phyloP scores from a whole-genome alignment of 2,329 filamentous ascomycete genomes.

The Exophiala dermatitidis region DNA sequence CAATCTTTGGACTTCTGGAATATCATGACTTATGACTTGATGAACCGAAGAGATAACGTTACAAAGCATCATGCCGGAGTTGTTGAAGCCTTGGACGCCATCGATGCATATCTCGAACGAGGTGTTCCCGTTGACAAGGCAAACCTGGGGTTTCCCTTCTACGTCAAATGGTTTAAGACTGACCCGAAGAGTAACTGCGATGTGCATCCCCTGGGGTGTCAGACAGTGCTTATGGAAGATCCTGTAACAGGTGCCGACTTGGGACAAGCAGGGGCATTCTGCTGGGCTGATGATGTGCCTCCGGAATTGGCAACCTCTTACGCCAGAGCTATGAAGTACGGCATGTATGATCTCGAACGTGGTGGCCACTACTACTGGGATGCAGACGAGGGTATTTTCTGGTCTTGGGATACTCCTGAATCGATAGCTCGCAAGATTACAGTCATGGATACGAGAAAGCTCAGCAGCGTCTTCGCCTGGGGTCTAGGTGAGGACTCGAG shows the following conservation, averaged over 20 bases:
- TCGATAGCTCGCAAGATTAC: slow-evolving; percentile 57
- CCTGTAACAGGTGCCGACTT: slow-evolving; percentile 53
- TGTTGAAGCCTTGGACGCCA: slow-evolving; percentile 45
- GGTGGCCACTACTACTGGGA: slow-evolving; percentile 68
- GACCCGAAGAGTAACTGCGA: slow-evolving; percentile 43
- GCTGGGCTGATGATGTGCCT: slow-evolving; percentile 39
- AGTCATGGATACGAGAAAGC: slow-evolving; percentile 48
- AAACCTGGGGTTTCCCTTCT: slow-evolving; percentile 62
- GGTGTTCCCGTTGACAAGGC: slow-evolving; percentile 52
- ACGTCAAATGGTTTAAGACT: slow-evolving; percentile 60
- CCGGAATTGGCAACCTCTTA: slow-evolving; percentile 45
- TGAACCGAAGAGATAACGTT: slow-evolving; percentile 59
- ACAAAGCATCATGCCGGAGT: slow-evolving; percentile 63
- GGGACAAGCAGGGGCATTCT: slow-evolving; percentile 44
- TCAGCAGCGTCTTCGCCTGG: slow-evolving; percentile 72
- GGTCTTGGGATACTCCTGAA: slow-evolving; percentile 63
- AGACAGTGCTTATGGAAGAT: slow-evolving; percentile 53
- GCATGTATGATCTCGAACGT: slow-evolving; percentile 48
- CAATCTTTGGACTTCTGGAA: slow-evolving; percentile 59
- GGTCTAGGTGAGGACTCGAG: slow-evolving; percentile 58
- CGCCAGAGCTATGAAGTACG: slow-evolving; percentile 46
- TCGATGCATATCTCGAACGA: slow-evolving; percentile 53
- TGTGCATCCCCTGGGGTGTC: slow-evolving; percentile 49
- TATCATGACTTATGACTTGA: slow-evolving; percentile 65
- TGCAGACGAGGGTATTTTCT: slow-evolving; percentile 52